phyloP scores from a whole-genome alignment of 805 yeast genomes.

The Saccharomycodes ludwigii region DNA sequence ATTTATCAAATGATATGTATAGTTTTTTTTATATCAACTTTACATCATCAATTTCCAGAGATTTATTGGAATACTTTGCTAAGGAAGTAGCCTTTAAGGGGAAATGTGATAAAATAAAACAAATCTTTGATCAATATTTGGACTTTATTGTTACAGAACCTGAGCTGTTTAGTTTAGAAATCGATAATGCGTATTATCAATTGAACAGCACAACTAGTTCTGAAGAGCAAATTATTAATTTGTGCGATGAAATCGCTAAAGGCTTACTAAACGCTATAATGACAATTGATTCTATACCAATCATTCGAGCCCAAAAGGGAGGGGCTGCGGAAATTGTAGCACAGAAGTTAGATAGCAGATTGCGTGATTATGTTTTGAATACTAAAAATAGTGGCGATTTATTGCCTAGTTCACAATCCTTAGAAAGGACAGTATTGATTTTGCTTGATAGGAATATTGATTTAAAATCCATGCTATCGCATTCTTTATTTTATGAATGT shows the following conservation, averaged over 20 bases:
- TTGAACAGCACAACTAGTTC: slow-evolving; percentile 60
- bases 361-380: slow-evolving; percentile 79
- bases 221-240: slow-evolving; percentile 58
- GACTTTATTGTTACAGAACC: slow-evolving; percentile 92
- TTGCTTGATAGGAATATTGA: slow-evolving; percentile 83
- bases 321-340: slow-evolving; percentile 96
- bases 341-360: slow-evolving; percentile 66
- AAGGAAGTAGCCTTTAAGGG: slow-evolving; percentile 64
- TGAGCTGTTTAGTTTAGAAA: slow-evolving; percentile 69
- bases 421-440: slow-evolving; percentile 64
- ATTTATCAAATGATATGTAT: slow-evolving; percentile 63
- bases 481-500: slow-evolving; percentile 96
- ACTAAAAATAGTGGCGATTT: slow-evolving; percentile 26
- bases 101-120: slow-evolving; percentile 60
- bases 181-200: slow-evolving; percentile 49
- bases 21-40: slow-evolving; percentile 76
- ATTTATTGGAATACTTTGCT: slow-evolving; percentile 78
- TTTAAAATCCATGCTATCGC: slow-evolving; percentile 86
- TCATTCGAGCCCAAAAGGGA: slow-evolving; percentile 80
- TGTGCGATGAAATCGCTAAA: slow-evolving; percentile 60
- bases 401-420: slow-evolving; percentile 15
- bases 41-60: slow-evolving; percentile 67
- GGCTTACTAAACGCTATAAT: slow-evolving; percentile 74
- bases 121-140: slow-evolving; percentile 88
- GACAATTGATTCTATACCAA: slow-evolving; percentile 71